Percentiles rank a stretch among this genome's conserved stretches.
phyloP scores from a whole-genome alignment of 768 basidiomycete genomes.

The Lenzites betulinus region DNA sequence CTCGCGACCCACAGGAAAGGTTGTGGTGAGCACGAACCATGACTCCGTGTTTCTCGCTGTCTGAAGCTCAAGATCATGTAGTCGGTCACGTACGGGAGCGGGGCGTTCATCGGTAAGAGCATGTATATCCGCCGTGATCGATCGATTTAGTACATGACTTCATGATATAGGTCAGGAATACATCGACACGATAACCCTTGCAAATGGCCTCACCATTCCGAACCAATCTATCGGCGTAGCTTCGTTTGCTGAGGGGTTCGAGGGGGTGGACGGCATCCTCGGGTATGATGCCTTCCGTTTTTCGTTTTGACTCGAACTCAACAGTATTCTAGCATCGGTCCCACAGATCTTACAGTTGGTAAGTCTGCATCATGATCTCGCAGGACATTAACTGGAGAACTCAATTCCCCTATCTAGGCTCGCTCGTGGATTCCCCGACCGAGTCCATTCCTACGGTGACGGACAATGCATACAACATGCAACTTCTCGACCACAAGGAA shows the following conservation, averaged over 20 bases:
- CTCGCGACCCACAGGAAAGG: neutral
- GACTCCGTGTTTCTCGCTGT: neutral
- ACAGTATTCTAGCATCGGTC: slow-evolving; percentile 39
- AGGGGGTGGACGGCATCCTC: slow-evolving; percentile 53
- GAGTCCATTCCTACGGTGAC: slow-evolving; percentile 49
- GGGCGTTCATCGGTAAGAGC: slow-evolving; percentile 9
- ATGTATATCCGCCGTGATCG: neutral
- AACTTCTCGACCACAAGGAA: slow-evolving; percentile 41
- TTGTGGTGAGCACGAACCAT: slow-evolving; percentile 5
- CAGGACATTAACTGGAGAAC: neutral
- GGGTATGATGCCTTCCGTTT: slow-evolving; percentile 29
- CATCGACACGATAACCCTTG: slow-evolving; percentile 45
- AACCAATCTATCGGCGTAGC: slow-evolving; percentile 49
- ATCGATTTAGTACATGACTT: neutral
- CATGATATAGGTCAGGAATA: slow-evolving; percentile 11
- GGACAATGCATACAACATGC: slow-evolving; percentile 49
- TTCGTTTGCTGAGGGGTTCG: slow-evolving; percentile 39
- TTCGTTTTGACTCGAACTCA: neutral
- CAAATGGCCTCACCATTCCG: slow-evolving; percentile 38
- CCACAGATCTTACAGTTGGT: slow-evolving; percentile 44
- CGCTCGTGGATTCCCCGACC: neutral
- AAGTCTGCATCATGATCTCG: neutral
- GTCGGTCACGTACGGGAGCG: slow-evolving; percentile 25
- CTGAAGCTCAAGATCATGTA: neutral
- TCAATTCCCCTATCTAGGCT: neutral